Conservation (phyloP, 1,139 yeast genomes). For the Candida albicans region DNA sequence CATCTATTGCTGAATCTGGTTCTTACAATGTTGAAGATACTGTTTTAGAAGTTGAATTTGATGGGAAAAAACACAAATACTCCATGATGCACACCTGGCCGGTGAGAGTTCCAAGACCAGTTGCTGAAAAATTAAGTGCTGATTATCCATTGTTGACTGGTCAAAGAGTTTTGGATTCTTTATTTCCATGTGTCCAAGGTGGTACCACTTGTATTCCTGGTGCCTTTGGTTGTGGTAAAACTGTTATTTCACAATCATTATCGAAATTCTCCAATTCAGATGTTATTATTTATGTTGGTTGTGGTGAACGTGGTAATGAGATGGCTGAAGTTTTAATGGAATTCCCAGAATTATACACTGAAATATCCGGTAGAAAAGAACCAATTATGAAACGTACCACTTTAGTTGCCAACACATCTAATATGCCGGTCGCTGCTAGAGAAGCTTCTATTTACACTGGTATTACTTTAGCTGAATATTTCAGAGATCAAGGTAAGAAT, state of each 20-base stretch:
- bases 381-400: conserved; percentile 99
- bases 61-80: conserved; percentile 77
- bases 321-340: conserved; percentile 99
- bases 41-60: conserved; percentile 89
- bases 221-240: conserved; percentile 99
- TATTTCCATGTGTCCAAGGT: conserved; percentile 99
- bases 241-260: conserved; percentile 96
- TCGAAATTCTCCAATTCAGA: conserved; percentile 98
- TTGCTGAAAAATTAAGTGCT: conserved; percentile 87
- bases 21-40: conserved; percentile 88
- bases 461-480: conserved; percentile 96
- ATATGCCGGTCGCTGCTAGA: conserved; percentile 99
- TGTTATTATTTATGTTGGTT: conserved; percentile 90
- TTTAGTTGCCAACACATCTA: conserved; percentile 95
- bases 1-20: conserved; percentile 85
- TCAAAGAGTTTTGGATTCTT: conserved; percentile 95
- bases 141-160: conserved; percentile 96
- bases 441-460: conserved; percentile 99
- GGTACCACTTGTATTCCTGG: conserved; percentile 99
- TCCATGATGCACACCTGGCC: conserved; percentile 99
- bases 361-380: conserved; percentile 88
- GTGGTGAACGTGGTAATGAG: conserved; percentile 96
- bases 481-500: conserved; percentile 99
- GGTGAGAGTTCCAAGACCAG: conserved; percentile 98
- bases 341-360: conserved; percentile 95